A percentile compares a stretch with the other conserved stretches of the same genome.
Conservation (phyloP, 1,139 yeast species). For the Suhomyces bolitotheri region DNA sequence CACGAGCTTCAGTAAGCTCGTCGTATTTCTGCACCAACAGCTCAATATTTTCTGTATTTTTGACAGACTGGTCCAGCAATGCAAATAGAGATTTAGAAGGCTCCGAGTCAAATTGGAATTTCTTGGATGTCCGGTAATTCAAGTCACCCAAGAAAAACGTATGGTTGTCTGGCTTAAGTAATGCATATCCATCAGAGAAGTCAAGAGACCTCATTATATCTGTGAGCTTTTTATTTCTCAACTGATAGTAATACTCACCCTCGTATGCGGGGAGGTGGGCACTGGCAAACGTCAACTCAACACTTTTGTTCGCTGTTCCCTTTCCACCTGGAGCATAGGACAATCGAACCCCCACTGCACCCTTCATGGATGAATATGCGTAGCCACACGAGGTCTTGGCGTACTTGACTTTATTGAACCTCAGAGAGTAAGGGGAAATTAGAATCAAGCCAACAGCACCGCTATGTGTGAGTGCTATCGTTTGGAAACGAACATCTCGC, state of each 20-base stretch:
- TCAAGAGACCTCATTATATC: slow-evolving; percentile 54
- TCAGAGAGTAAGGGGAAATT: slow-evolving; percentile 46
- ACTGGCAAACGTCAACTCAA: slow-evolving; percentile 60
- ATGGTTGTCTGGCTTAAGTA: slow-evolving; percentile 58
- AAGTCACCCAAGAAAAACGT: slow-evolving; percentile 79
- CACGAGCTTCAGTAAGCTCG: slow-evolving; percentile 54
- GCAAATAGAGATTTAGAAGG: slow-evolving; percentile 4
- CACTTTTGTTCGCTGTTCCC: slow-evolving; percentile 13
- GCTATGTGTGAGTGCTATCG: slow-evolving; percentile 47
- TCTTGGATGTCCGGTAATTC: slow-evolving; percentile 64
- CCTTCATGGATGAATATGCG: slow-evolving; percentile 66
- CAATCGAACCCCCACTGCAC: slow-evolving; percentile 66
- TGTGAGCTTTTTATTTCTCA: slow-evolving; percentile 55
- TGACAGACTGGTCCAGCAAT: slow-evolving; percentile 9
- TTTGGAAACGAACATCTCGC: slow-evolving; percentile 37
- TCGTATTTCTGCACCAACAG: slow-evolving; percentile 45
- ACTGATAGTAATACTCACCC: slow-evolving; percentile 48
- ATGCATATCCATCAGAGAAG: slow-evolving; percentile 60
- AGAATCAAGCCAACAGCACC: slow-evolving; percentile 72
- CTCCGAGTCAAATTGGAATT: slow-evolving; percentile 16
- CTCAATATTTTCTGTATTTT: slow-evolving; percentile 17
- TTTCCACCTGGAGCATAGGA: slow-evolving; percentile 28
- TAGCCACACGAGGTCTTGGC: slow-evolving; percentile 56
- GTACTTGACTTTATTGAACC: slow-evolving; percentile 27
- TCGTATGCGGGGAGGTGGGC: slow-evolving; percentile 80